Conservation (phyloP, 2,329 filamentous ascomycete species). For the Salinomyces thailandicus region DNA sequence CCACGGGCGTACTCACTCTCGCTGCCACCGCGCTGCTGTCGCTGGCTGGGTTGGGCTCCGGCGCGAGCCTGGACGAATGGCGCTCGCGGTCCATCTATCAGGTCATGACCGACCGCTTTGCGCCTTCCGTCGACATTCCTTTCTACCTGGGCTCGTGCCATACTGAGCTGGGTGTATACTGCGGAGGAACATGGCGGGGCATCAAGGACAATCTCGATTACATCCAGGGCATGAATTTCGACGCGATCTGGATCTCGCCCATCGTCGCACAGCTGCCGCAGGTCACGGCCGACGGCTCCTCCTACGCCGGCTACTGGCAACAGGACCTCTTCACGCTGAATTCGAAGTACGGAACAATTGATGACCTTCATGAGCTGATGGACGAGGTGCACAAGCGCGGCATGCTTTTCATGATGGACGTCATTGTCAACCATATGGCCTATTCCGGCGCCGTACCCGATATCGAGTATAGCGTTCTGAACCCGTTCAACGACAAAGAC, state of each 20-base stretch:
- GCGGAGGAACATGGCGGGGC: conserved; percentile 33
- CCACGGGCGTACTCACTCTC: not conserved
- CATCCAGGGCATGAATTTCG: conserved; percentile 33
- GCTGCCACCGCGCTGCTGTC: not conserved
- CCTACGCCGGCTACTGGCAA: conserved; percentile 45
- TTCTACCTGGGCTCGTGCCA: conserved; percentile 14
- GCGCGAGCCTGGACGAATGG: conserved; percentile 30
- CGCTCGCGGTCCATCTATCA: conserved; percentile 49
- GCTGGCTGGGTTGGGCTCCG: not conserved
- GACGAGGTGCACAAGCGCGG: conserved; percentile 43
- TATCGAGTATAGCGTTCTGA: conserved; percentile 45
- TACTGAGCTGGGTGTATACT: conserved; percentile 24
- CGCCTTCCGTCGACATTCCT: not conserved
- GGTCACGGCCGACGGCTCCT: conserved; percentile 33
- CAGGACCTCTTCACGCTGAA: conserved; percentile 46
- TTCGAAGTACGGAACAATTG: conserved; percentile 46
- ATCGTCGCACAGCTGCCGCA: conserved; percentile 34
- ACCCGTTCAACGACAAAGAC: conserved; percentile 44
- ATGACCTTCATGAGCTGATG: conserved; percentile 49
- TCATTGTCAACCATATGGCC: conserved; percentile 46
- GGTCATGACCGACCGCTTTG: conserved; percentile 46
- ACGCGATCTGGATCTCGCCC: conserved; percentile 40
- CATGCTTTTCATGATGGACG: conserved; percentile 53
- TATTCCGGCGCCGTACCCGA: conserved; percentile 37
- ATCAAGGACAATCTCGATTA: conserved; percentile 34